These are phyloP conservation scores for Talaromyces sp. DNA, from an alignment of 2,329 filamentous ascomycete genomes.

Conservation along the genomic window DNA sequence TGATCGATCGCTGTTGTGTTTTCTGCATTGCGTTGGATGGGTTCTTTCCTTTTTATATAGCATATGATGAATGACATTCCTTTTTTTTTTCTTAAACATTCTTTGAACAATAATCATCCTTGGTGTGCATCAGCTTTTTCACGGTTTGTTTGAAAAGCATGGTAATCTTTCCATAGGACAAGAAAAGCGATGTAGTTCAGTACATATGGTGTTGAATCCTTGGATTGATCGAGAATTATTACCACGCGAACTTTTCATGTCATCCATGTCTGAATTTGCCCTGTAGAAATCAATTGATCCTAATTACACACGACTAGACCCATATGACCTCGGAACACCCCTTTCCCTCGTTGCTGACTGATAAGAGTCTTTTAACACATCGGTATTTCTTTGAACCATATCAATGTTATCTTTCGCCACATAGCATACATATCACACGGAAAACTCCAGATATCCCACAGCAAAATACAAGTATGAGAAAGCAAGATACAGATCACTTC, in stretches of 20 bases:
- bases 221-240: neutral
- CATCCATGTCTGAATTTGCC: neutral
- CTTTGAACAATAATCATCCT: neutral
- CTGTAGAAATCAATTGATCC: neutral
- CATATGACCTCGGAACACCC: too few relatives aligned
- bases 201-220: neutral
- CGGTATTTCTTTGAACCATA: neutral
- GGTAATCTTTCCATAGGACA: too few relatives aligned
- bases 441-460: neutral
- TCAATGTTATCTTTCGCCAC: neutral
- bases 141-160: too few relatives aligned
- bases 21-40: neutral
- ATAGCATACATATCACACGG: neutral
- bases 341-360: too few relatives aligned
- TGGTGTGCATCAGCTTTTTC: neutral
- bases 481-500: neutral
- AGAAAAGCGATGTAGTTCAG: neutral
- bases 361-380: neutral
- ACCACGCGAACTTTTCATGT: neutral
- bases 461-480: neutral
- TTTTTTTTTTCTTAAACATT: neutral
- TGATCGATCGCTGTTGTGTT: conserved; percentile 33
- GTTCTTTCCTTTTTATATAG: neutral
- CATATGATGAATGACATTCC: conserved; percentile 6
- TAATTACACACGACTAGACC: too few relatives aligned